These are phyloP conservation scores for Mucor sp. DNA, from an alignment of 371 early-diverging fungal genomes.

Conservation along the genomic window DNA sequence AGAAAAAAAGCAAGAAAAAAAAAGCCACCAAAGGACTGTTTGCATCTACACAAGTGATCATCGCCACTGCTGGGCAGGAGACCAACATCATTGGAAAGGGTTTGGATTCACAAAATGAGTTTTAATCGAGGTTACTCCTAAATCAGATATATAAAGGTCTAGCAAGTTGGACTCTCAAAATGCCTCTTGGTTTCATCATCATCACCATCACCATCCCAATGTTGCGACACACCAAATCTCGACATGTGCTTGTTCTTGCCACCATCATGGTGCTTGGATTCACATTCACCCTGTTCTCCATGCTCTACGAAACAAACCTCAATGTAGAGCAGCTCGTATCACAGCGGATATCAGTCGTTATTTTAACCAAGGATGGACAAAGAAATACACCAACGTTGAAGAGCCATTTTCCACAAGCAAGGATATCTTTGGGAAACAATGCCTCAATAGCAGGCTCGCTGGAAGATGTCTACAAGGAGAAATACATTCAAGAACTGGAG, in stretches of 20 bases:
- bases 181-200: background rate
- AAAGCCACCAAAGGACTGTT: slow-evolving; percentile 9
- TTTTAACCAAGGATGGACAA: slow-evolving; percentile 4
- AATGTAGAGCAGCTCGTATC: slow-evolving; percentile 1
- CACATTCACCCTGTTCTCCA: background rate
- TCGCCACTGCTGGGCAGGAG: background rate
- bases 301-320: background rate
- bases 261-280: background rate
- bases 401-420: slow-evolving; percentile 3
- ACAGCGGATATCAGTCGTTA: background rate
- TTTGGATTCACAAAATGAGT: background rate
- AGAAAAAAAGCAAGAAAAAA: slow-evolving; percentile 4
- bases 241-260: background rate
- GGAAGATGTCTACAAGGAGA: slow-evolving; percentile 7
- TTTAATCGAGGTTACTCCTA: background rate
- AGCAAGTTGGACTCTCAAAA: background rate
- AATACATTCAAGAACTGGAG: slow-evolving; percentile 6
- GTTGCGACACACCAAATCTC: background rate
- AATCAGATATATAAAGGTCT: background rate
- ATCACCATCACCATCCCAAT: background rate
- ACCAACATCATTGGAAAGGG: background rate
- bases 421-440: background rate
- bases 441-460: background rate
- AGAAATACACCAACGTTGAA: background rate
- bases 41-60: background rate